These are phyloP conservation scores for Hemisphaericaspora lyxosophila DNA, from an alignment of 1,139 yeast genomes.

Conservation along the genomic window DNA sequence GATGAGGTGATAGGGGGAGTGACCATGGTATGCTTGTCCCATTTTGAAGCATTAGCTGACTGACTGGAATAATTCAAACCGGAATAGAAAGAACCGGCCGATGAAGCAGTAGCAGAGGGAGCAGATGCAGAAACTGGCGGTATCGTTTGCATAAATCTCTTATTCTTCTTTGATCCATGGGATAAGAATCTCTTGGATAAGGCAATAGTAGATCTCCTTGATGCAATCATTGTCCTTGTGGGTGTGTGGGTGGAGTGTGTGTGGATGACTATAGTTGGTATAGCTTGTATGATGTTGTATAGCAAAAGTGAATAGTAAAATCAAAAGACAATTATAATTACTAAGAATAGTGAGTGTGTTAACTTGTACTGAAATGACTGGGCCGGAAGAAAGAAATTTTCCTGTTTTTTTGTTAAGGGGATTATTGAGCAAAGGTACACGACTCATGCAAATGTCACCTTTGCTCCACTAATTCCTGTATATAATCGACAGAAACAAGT, in stretches of 20 bases:
- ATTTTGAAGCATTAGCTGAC: constrained; percentile 14
- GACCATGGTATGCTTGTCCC: constrained; percentile 24
- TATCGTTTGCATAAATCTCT: constrained; percentile 45
- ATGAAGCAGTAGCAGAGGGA: constrained; percentile 6
- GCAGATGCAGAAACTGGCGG: constrained; percentile 24
- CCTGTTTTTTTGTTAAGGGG: neutral
- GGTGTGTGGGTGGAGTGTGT: neutral
- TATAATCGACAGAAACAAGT: neutral
- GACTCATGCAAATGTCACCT: too few species aligned
- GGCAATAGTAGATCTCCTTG: constrained; percentile 1
- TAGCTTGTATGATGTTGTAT: neutral
- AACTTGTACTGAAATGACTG: neutral
- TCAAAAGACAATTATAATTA: neutral
- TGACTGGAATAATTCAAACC: constrained; percentile 22
- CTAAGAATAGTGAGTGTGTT: too few species aligned
- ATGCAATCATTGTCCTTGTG: neutral
- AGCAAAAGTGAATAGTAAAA: too few species aligned
- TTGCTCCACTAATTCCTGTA: neutral
- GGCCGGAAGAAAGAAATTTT: neutral
- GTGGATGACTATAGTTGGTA: neutral
- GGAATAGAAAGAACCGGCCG: constrained; percentile 24
- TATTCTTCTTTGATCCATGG: constrained; percentile 28
- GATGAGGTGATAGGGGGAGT: constrained; percentile 5
- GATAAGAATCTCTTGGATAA: constrained; percentile 22
- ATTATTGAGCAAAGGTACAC: neutral